phyloP scores from a whole-genome alignment of 441 rosid genomes.

The Populus tomentosa region DNA sequence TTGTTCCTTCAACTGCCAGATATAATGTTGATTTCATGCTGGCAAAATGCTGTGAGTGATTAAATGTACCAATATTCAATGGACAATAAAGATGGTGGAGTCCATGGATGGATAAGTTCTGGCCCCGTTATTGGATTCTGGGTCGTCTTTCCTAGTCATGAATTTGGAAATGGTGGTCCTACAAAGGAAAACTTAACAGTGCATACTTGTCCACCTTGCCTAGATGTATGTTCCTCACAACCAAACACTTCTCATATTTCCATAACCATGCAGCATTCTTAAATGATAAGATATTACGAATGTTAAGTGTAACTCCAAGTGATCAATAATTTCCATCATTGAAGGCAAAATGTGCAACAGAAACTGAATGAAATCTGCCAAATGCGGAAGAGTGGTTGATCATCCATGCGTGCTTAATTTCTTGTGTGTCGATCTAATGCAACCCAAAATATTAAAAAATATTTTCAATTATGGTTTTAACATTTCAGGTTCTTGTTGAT shows the following conservation, averaged over 20 bases:
- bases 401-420: too few relatives aligned
- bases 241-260: neutral
- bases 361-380: too few relatives aligned
- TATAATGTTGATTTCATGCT: neutral
- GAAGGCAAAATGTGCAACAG: too few relatives aligned
- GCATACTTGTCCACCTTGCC: constrained; percentile 32
- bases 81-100: constrained; percentile 35
- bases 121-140: constrained; percentile 37
- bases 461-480: too few relatives aligned
- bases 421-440: too few relatives aligned
- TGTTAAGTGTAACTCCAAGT: too few relatives aligned
- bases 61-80: constrained; percentile 35
- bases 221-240: constrained; percentile 23
- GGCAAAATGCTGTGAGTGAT: neutral
- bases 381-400: too few relatives aligned
- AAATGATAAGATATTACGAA: too few relatives aligned
- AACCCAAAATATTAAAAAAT: too few relatives aligned
- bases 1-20: neutral
- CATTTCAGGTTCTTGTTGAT: too few relatives aligned
- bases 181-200: constrained; percentile 42
- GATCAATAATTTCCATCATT: too few relatives aligned
- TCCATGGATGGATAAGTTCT: constrained; percentile 44
- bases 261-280: neutral
- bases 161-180: constrained; percentile 39
- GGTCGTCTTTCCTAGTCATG: constrained; percentile 32